Evolutionary conservation across 2,329 filamentous ascomycete species (phyloP).

Genomic region (Lomentospora prolificans): DNA sequence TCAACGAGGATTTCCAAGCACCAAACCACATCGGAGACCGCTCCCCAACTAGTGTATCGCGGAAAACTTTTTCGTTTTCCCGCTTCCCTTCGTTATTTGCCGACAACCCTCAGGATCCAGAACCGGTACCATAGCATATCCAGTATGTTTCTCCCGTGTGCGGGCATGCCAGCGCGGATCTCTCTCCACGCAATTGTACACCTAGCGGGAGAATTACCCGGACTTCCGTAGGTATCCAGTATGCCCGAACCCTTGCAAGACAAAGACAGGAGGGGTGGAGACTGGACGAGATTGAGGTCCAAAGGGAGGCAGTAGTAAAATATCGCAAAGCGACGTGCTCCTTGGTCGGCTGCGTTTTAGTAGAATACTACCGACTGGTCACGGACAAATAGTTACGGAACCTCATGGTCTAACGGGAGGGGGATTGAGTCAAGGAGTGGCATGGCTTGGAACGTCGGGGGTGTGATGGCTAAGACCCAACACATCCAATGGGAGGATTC

Average conservation of each 20-base stretch:
- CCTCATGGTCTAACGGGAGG: not conserved
- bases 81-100: too few species aligned
- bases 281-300: not conserved
- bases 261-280: not conserved
- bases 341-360: not conserved
- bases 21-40: too few species aligned
- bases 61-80: not conserved
- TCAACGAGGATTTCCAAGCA: too few species aligned
- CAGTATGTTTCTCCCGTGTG: not conserved
- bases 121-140: not conserved
- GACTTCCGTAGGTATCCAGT: not conserved
- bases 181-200: not conserved
- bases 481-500: not conserved
- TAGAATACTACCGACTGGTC: not conserved
- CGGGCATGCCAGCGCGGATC: not conserved
- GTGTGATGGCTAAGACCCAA: not conserved
- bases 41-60: not conserved
- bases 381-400: constrained; percentile 1
- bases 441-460: not conserved
- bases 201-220: constrained; percentile 3
- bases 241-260: not conserved
- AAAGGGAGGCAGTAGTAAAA: not conserved
- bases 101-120: too few species aligned
- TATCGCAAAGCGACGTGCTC: not conserved
- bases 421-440: not conserved